phyloP scores from a whole-genome alignment of 345 rosid species.

The Salix brachista region DNA sequence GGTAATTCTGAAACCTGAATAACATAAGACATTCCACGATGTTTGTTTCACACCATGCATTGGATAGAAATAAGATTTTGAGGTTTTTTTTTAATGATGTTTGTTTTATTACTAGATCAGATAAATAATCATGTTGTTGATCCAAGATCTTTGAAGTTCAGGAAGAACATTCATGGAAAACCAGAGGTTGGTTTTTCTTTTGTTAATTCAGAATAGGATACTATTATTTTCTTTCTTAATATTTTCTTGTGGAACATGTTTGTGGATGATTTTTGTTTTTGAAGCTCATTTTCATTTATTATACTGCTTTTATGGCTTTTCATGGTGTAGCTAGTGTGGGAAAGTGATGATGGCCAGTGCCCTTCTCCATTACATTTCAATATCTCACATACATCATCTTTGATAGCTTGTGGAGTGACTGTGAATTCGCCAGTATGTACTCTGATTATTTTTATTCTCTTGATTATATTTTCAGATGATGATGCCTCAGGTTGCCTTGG shows the following conservation, averaged over 20 bases:
- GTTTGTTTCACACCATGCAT: background rate
- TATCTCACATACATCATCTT: constrained; percentile 75
- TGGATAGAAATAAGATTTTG: background rate
- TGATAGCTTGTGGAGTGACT: constrained; percentile 86
- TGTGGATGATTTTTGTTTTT: background rate
- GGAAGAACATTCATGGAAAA: constrained; percentile 75
- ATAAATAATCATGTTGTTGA: constrained; percentile 32
- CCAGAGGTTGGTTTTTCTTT: constrained; percentile 67
- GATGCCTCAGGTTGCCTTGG: background rate
- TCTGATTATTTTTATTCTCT: background rate
- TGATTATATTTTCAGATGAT: background rate
- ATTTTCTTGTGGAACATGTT: background rate
- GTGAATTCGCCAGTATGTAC: constrained; percentile 48
- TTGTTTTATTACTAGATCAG: constrained; percentile 16
- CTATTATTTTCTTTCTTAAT: background rate
- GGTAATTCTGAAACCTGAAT: background rate
- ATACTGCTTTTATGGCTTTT: background rate
- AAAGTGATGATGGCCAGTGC: constrained; percentile 23
- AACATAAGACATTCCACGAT: background rate
- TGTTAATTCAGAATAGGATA: background rate
- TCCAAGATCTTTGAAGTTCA: constrained; percentile 68
- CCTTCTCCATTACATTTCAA: constrained; percentile 62
- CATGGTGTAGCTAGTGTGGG: constrained; percentile 63
- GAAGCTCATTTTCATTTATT: background rate
- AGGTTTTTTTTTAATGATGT: background rate